Evolutionary conservation across 1,284 basidiomycete genomes (phyloP).

Genomic region (Rhodotorula sp.): DNA sequence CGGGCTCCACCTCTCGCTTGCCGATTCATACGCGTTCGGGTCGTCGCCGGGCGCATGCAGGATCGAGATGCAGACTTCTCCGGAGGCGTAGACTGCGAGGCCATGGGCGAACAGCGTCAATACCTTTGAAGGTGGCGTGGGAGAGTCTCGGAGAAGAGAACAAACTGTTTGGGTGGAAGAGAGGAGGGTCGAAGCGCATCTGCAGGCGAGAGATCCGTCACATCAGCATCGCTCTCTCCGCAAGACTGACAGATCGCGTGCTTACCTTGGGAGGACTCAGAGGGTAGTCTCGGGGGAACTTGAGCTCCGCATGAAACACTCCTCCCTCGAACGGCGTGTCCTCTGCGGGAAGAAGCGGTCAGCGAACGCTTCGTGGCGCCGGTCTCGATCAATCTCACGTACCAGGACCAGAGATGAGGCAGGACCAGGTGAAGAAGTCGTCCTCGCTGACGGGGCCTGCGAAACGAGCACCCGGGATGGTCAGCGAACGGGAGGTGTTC

Average conservation of each 20-base stretch:
- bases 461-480: constrained; percentile 1
- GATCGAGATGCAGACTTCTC: constrained; percentile 97
- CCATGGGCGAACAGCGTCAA: neutral
- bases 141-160: neutral
- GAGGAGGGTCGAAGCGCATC: constrained; percentile 95
- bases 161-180: constrained; percentile 97
- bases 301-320: constrained; percentile 87
- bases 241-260: no score
- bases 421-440: constrained; percentile 98
- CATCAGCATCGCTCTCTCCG: neutral
- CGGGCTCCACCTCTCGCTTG: constrained; percentile 96
- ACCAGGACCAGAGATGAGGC: constrained; percentile 86
- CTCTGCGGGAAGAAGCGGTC: constrained; percentile 3
- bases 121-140: neutral
- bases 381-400: neutral
- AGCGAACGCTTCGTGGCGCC: neutral
- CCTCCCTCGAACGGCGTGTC: constrained; percentile 99
- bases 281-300: constrained; percentile 89
- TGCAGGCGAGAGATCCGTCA: neutral
- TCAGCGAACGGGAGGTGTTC: neutral
- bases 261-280: constrained; percentile 80
- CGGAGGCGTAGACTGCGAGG: constrained; percentile 78
- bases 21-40: constrained; percentile 69
- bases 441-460: constrained; percentile 84
- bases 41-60: constrained; percentile 95